These are phyloP conservation scores for Phytopythium sindhum DNA, from an alignment of 352 stramenopile genomes.

Conservation along the genomic window DNA sequence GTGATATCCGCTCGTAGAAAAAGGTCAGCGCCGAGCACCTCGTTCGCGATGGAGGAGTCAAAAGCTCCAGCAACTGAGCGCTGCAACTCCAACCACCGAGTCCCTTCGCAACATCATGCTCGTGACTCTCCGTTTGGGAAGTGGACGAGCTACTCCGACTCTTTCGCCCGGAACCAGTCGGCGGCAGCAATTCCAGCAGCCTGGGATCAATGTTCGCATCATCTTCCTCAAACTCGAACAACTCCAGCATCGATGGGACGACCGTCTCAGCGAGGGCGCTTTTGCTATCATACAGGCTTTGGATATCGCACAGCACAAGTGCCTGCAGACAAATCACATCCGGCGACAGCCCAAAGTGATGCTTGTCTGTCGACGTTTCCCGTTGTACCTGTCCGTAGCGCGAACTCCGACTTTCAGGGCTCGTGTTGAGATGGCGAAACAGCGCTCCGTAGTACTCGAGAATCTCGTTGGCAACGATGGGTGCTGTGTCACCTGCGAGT, in stretches of 20 bases:
- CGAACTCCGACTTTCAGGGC: slow-evolving; percentile 36
- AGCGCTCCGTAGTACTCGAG: slow-evolving; percentile 70
- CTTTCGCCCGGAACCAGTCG: slow-evolving; percentile 18
- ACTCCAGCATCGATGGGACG: slow-evolving; percentile 61
- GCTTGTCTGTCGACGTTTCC: slow-evolving; percentile 11
- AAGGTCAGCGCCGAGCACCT: slow-evolving; percentile 43
- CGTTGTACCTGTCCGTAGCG: slow-evolving; percentile 21
- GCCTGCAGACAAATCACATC: slow-evolving; percentile 62
- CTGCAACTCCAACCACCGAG: slow-evolving; percentile 45
- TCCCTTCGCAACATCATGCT: slow-evolving; percentile 40
- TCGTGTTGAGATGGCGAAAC: slow-evolving; percentile 59
- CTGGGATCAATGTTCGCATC: slow-evolving; percentile 50
- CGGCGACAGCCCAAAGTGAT: slow-evolving; percentile 43
- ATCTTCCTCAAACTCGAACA: slow-evolving; percentile 80
- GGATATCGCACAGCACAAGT: slow-evolving; percentile 74
- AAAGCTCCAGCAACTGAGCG: slow-evolving; percentile 39
- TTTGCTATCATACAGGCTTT: slow-evolving; percentile 73
- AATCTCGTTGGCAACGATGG: slow-evolving; percentile 75
- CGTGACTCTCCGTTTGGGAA: slow-evolving; percentile 28
- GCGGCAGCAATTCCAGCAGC: slow-evolving; percentile 35
- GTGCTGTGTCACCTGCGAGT: slow-evolving; percentile 53
- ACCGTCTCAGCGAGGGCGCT: slow-evolving; percentile 63
- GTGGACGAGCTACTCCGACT: slow-evolving; percentile 36
- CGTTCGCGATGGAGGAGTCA: slow-evolving; percentile 40
- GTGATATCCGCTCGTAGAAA: slow-evolving; percentile 58